phyloP scores from a whole-genome alignment of 2,329 filamentous ascomycete genomes.

The Colletotrichum euphorbiae region DNA sequence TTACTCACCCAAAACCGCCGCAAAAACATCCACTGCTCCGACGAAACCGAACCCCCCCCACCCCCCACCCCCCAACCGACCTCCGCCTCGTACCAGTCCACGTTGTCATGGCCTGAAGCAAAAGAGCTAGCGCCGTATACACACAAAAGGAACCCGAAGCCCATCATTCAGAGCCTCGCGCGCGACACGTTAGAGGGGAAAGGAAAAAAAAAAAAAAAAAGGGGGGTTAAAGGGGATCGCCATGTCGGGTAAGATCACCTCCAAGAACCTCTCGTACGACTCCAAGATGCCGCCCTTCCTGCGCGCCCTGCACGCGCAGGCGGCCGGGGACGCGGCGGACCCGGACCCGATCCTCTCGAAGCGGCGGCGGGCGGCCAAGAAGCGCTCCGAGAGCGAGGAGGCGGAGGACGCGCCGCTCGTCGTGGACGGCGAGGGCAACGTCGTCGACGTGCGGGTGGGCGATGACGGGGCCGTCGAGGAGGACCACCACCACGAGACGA shows the following conservation, averaged over 20 bases:
- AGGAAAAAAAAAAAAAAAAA: too few species aligned
- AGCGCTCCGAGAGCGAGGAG: conserved; percentile 72
- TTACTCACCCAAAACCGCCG: too few species aligned
- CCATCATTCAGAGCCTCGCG: too few species aligned
- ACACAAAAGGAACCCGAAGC: too few species aligned
- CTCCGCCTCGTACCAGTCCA: too few species aligned
- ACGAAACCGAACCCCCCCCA: too few species aligned
- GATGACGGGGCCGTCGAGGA: conserved; percentile 57
- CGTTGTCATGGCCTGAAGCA: too few species aligned
- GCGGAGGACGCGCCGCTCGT: conserved; percentile 82
- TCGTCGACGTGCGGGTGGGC: conserved; percentile 62
- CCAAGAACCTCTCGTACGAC: conserved; percentile 78
- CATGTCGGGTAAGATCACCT: conserved; percentile 72
- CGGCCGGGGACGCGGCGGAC: conserved; percentile 59
- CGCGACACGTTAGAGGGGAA: too few species aligned
- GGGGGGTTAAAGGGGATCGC: too few species aligned
- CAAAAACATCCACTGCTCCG: too few species aligned
- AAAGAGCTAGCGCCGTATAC: too few species aligned
- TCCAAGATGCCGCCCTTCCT: conserved; percentile 70
- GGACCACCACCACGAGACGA: conserved; percentile 41
- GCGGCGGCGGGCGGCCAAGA: conserved; percentile 62
- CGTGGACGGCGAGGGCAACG: conserved; percentile 78
- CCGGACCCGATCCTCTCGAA: conserved; percentile 65
- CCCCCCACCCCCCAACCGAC: too few species aligned
- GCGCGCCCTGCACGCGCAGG: conserved; percentile 65